These are phyloP conservation scores for Hypsizygus ulmarius DNA, from an alignment of 1,284 basidiomycete species.

Conservation along the genomic window DNA sequence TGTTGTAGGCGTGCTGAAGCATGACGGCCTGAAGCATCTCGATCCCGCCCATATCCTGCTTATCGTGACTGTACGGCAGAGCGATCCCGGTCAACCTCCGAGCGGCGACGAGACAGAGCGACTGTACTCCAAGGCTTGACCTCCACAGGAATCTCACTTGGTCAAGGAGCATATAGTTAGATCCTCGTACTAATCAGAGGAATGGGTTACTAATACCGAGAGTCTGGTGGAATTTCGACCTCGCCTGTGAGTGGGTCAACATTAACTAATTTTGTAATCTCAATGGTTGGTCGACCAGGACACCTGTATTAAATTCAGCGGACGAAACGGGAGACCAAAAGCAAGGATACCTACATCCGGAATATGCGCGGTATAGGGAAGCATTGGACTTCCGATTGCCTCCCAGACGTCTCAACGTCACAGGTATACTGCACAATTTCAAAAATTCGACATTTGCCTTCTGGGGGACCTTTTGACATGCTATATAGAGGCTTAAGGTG, in stretches of 20 bases:
- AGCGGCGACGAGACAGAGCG: constrained; percentile 20
- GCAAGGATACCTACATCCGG: constrained; percentile 52
- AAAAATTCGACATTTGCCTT: constrained; percentile 49
- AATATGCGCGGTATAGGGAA: constrained; percentile 72
- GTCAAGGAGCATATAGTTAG: neutral
- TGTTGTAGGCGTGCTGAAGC: neutral
- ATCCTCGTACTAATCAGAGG: neutral
- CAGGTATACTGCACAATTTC: constrained; percentile 75
- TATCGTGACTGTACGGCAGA: no score
- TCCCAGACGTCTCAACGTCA: constrained; percentile 33
- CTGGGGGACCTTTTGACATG: neutral
- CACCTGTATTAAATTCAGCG: constrained; percentile 45
- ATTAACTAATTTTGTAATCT: constrained; percentile 62
- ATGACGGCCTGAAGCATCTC: no score
- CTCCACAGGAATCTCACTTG: constrained; percentile 41
- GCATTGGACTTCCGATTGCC: constrained; percentile 48
- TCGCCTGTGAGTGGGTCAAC: constrained; percentile 62
- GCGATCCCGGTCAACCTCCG: no score
- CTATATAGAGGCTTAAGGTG: neutral
- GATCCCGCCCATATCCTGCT: no score
- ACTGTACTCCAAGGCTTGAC: constrained; percentile 56
- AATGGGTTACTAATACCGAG: constrained; percentile 8
- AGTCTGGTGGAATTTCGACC: constrained; percentile 49
- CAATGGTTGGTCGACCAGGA: constrained; percentile 57
- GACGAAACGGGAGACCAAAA: neutral